Base-by-base conservation (phyloP, 1,139 yeast species). In the Yamadazyma sp. region DNA sequence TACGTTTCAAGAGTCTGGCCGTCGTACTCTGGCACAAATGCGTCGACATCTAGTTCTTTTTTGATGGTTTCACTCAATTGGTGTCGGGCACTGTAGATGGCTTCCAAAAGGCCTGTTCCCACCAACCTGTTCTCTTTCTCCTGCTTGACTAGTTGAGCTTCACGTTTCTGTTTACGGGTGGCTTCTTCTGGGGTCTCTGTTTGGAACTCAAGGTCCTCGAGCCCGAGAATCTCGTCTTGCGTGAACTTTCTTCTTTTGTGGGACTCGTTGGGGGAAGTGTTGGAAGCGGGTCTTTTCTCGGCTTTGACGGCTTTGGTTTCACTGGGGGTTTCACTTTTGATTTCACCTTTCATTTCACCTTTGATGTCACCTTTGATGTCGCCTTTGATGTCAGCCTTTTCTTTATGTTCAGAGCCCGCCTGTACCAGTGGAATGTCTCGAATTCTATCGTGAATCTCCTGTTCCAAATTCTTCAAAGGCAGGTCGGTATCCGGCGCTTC, bases 61-160 rank as follows among this genome's bases (percentile, higher is more conserved):
- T 62, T 57, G n/a, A 60, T 48, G 4, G 47, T 42, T 15, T 55
- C 52, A 3, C 45, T 47, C 3, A 67, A 64, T 33, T 50, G 47
- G 35, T 57, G 51, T 43, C 63, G 66, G 2, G 71, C 56, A 35
- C 59, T 51, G 25, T 52, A 50, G 2, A 69, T 53, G 2, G 75
- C 75, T 43, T 66, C 70, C 6, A 56, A 57, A 12, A 68, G 50
- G n/a, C 28, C 34, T 2, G 28, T 13, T 13, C 23, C 31, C 12
- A 15, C 12, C 4, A 16, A 25, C 17, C 25, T 29, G 10, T 31
- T 25, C 11, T 34, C 22, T 16, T 31, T 14, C 5, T 20, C 37
- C 13, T 20, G 16, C 14, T 28, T 32, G 8, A 11, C 13, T 11
- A 12, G 13, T 7, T 10, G 6, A 4, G 26, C 25, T 21, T 34